Evolutionary conservation across 2,329 filamentous ascomycete genomes (phyloP), one percentile per base, ranked within the genome.

Genomic region (Kalmusia sp.): DNA sequence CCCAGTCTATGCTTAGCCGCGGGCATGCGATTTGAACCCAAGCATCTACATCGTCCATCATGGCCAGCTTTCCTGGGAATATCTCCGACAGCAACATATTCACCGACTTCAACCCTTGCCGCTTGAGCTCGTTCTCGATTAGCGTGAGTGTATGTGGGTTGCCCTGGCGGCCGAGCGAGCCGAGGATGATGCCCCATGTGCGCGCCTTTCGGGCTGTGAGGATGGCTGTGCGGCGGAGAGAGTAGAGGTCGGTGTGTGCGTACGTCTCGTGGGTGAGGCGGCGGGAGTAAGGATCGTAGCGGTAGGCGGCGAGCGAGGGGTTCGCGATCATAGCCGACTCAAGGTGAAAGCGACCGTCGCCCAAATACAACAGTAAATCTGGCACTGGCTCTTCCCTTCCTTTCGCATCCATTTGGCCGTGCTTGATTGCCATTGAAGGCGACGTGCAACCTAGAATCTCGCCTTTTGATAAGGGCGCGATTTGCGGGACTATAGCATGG

Each of bases 321-420:
- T 99, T 99, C 71, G 98, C 95, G 62, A 99, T 99, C 93, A 99
- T 99, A 68, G 96, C 93, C 68, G 91, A 96, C 76, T 99, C 95
- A 37, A 99, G 88, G 73, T 99, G 95, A 79, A 97, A 97, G 54
- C 93, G 86, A 11, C 93, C 93, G 69, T 97, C 93, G 40, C 93
- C 93, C 12, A 97, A 85, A 72, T 97, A 97, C 1, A 97, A 80
- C 39, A 97, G 88, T 58, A 92, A 76, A 69, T 96, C 91, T 31
- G 80, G 78, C 3, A 75, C 70, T 43, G 62, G 63, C 25, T 67
- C 68, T 24, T 75, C 73, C 35, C 76, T 77, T 40, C 84, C 83
- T 9, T 80, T 80, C 9, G 82, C 55, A 74, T 69, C 65, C 66
- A 72, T 49, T 28, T 70, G 65, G 3, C 69, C 67, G 5, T 67